Evolutionary conservation across 306 rosid species (phyloP), one percentile per base, ranked within the genome.

Genomic region (Sindora glabra): DNA sequence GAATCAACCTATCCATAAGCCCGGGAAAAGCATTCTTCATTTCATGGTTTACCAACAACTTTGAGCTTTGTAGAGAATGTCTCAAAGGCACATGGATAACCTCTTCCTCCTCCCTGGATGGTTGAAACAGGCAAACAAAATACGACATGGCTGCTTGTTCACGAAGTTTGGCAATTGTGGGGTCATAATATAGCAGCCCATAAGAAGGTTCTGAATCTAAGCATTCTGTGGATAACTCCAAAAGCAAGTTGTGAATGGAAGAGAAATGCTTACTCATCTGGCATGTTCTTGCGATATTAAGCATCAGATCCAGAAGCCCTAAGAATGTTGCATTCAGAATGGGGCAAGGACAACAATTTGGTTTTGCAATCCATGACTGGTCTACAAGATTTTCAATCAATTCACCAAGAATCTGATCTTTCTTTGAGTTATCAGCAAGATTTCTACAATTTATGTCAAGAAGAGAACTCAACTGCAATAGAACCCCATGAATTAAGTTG

Each of bases 111-210:
- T 83, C 83, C 33, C 66, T 78, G n/a, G 81, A 76, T 74, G 77
- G 74, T 66, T 86, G 94, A 73, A 83, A 77, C 30, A 88, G 79
- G 32, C 96, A 92, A 78, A 82, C 80, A 64, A 88, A 88, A 78
- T 92, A 92, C 47, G 94, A 92, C 39, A 64, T 14, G 21, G 92
- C 82, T 30, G 98, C 88, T 80, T 88, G 98, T 66, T 86, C 82
- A 23, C 88, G 90, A 67, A 86, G 95, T 65, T 86, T 83, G 29
- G 89, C 81, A 49, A 80, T 22, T 37, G 98, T 88, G 26, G 98
- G 86, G 76, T 92, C 98, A 67, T 85, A 81, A 82, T 74, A 83
- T 6, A 67, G 54, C 30, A 46, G 59, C 26, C 66, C 58, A 48
- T 68, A 37, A 56, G 86, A 79, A 52, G 71, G 54, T 54, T 86